phyloP scores from a whole-genome alignment of 495 filamentous ascomycete genomes.

The Xylaria venustula region DNA sequence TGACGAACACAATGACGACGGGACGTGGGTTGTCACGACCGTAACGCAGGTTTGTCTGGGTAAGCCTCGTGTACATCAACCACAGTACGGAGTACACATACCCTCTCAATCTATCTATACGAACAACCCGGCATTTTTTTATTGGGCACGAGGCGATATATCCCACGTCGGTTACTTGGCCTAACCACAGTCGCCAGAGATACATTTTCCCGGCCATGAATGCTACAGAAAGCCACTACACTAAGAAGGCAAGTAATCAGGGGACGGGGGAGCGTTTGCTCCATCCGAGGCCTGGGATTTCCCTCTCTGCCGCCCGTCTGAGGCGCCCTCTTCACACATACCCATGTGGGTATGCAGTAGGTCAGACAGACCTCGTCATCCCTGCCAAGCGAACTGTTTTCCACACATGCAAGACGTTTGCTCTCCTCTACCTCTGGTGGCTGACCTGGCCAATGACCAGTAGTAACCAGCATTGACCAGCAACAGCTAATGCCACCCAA shows the following conservation, averaged over 20 bases:
- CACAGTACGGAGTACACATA: neutral
- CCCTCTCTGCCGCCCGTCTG: neutral
- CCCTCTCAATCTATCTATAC: neutral
- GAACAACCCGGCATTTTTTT: neutral
- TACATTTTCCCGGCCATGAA: too few species aligned
- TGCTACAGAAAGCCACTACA: too few species aligned
- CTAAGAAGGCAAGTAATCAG: too few species aligned
- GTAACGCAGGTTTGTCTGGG: neutral
- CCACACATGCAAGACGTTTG: neutral
- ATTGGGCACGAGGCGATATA: neutral
- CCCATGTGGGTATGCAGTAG: neutral
- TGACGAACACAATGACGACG: neutral
- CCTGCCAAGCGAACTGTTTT: neutral
- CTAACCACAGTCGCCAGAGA: too few species aligned
- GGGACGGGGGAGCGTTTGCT: too few species aligned
- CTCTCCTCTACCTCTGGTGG: neutral
- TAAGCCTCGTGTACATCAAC: neutral
- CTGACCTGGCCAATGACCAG: neutral
- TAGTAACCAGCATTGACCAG: neutral
- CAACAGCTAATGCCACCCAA: neutral
- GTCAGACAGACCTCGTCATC: neutral
- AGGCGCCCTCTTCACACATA: neutral
- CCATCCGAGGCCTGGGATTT: too few species aligned
- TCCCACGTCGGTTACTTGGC: neutral
- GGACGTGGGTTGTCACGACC: neutral